phyloP scores from a whole-genome alignment of 2,329 filamentous ascomycete species.

The Nemania sp. region DNA sequence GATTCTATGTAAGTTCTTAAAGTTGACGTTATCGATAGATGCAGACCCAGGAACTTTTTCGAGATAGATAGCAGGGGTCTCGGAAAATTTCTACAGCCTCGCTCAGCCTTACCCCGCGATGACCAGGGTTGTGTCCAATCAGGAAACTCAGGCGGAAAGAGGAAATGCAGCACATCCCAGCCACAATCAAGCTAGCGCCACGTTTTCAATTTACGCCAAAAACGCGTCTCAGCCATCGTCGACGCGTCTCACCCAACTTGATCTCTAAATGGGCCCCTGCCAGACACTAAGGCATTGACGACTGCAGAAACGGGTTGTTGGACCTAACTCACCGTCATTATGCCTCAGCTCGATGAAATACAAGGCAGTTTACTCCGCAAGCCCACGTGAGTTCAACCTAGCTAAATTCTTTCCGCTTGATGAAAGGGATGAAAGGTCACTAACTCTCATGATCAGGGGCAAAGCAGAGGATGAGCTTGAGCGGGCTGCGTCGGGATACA shows the following conservation, averaged over 20 bases:
- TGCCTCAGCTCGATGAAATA: constrained; percentile 60
- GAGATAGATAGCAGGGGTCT: constrained; percentile 36
- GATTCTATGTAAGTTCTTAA: not conserved
- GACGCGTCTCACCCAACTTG: constrained; percentile 19
- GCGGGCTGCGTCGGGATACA: constrained; percentile 72
- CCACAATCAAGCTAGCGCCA: constrained; percentile 38
- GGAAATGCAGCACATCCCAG: constrained; percentile 1
- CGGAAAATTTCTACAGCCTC: constrained; percentile 30
- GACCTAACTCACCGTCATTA: constrained; percentile 42
- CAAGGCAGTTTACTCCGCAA: constrained; percentile 59
- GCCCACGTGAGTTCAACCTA: constrained; percentile 58
- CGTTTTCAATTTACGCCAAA: constrained; percentile 53
- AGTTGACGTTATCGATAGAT: constrained; percentile 29
- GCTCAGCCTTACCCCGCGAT: constrained; percentile 49
- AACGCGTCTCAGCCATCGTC: constrained; percentile 48
- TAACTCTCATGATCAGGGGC: constrained; percentile 49
- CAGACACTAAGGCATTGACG: constrained; percentile 18
- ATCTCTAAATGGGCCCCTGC: constrained; percentile 8
- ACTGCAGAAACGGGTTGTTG: not conserved
- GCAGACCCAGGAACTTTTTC: constrained; percentile 35
- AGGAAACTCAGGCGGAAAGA: not conserved
- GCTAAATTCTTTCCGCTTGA: constrained; percentile 1
- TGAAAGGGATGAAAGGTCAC: constrained; percentile 35
- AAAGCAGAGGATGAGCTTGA: constrained; percentile 58
- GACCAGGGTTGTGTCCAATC: constrained; percentile 45